Evolutionary conservation across 83 land plant genomes (phyloP).

Genomic region (Picea abies): DNA sequence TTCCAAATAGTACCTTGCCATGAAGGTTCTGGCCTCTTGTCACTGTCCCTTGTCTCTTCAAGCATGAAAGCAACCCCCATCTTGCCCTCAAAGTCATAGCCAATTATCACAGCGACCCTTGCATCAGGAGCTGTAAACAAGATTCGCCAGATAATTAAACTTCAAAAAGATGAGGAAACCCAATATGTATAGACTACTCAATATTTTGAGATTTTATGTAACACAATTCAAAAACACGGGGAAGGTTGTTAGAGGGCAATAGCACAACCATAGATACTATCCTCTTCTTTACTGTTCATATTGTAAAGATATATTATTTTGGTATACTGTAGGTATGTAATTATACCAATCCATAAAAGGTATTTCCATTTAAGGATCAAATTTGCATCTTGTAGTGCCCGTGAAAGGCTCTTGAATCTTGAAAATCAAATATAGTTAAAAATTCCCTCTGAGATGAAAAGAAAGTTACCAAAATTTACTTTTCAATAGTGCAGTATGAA

Average conservation of each 20-base stretch:
- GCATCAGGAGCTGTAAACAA: constrained; percentile 28
- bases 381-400: not conserved
- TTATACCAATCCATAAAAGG: not conserved
- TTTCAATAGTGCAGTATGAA: no score
- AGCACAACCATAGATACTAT: not conserved
- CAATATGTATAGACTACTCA: no score
- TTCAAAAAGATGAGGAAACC: not conserved
- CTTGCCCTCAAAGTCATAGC: constrained; percentile 38
- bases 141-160: not conserved
- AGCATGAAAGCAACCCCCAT: constrained; percentile 37
- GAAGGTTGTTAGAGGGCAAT: no score
- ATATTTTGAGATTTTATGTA: no score
- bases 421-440: no score
- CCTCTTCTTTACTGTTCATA: not conserved
- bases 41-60: constrained; percentile 36
- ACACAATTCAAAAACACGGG: no score
- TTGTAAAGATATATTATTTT: not conserved
- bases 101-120: constrained; percentile 39
- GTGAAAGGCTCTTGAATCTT: not conserved
- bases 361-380: not conserved
- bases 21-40: constrained; percentile 38
- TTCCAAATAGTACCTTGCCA: constrained; percentile 52
- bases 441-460: no score
- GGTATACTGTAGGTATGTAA: not conserved
- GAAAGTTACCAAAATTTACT: no score